phyloP scores from a whole-genome alignment of 1,284 basidiomycete genomes.

The Peniophora sp. region DNA sequence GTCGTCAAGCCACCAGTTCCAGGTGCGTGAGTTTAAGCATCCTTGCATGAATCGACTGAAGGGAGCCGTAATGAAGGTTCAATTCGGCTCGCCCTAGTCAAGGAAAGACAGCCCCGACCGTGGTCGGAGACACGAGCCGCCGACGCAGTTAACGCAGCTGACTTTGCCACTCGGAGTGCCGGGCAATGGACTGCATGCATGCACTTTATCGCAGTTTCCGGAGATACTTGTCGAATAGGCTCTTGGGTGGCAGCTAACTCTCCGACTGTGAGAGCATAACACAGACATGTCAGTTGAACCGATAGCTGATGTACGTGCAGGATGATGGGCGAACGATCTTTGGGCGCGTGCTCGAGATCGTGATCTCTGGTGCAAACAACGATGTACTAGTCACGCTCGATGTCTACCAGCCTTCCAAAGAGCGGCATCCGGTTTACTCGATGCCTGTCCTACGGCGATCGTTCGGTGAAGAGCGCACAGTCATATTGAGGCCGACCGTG shows the following conservation, averaged over 20 bases:
- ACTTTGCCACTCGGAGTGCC: not conserved
- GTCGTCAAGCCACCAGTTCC: too few species aligned
- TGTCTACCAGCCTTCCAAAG: not conserved
- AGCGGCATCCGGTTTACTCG: constrained; percentile 3
- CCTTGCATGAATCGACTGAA: too few species aligned
- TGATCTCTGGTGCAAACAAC: not conserved
- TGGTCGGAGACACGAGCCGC: not conserved
- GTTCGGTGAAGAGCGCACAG: constrained; percentile 3
- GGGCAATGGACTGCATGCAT: not conserved
- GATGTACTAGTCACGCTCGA: constrained; percentile 2
- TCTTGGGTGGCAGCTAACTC: constrained; percentile 7
- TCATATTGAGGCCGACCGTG: constrained; percentile 5
- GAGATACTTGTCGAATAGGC: constrained; percentile 3
- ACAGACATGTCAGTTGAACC: too few species aligned
- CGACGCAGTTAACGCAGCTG: not conserved
- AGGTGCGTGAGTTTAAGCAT: too few species aligned
- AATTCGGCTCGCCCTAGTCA: too few species aligned
- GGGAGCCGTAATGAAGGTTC: too few species aligned
- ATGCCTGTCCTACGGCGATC: constrained; percentile 4
- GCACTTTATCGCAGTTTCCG: constrained; percentile 1
- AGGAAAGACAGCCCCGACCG: too few species aligned
- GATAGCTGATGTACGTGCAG: too few species aligned
- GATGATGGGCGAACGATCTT: not conserved
- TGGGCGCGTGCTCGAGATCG: constrained; percentile 5
- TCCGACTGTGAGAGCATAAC: constrained; percentile 2